phyloP scores from a whole-genome alignment of 495 filamentous ascomycete genomes.

The Pseudoneurospora amorphoporcata region DNA sequence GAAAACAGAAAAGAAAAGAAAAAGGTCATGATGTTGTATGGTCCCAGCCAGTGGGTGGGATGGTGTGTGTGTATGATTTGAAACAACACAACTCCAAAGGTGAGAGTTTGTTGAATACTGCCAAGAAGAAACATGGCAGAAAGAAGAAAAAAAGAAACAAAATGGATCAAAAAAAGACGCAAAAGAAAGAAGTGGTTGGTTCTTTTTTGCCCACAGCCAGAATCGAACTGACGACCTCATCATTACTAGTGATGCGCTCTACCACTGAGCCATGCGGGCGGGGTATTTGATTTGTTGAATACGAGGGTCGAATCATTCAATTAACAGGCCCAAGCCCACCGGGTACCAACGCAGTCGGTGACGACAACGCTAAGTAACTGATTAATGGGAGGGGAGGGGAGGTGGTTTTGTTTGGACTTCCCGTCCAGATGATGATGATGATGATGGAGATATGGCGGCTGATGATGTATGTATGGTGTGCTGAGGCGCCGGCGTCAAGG shows the following conservation, averaged over 20 bases:
- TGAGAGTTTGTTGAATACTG: background rate
- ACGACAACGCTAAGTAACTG: background rate
- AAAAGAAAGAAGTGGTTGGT: background rate
- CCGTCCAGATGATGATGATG: too few relatives aligned
- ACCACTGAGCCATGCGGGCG: background rate
- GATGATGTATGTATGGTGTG: too few relatives aligned
- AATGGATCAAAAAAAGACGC: background rate
- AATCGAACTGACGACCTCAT: background rate
- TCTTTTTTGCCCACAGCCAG: background rate
- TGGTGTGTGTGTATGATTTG: too few relatives aligned
- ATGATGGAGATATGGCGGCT: too few relatives aligned
- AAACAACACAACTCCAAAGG: too few relatives aligned
- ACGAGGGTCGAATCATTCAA: fast-evolving
- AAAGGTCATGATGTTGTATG: too few relatives aligned
- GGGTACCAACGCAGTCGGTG: background rate
- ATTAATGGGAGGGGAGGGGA: too few relatives aligned
- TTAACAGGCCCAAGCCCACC: background rate
- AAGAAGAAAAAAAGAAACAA: background rate
- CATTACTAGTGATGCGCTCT: background rate
- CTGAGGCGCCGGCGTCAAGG: too few relatives aligned
- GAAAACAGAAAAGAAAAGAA: too few relatives aligned
- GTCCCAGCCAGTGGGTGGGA: too few relatives aligned
- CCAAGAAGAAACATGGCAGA: background rate
- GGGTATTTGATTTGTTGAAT: background rate
- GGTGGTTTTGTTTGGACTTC: too few relatives aligned